Evolutionary conservation across 768 basidiomycete species (phyloP), one percentile per base, ranked within the genome.

Genomic region (Crassisporium funariophilum): DNA sequence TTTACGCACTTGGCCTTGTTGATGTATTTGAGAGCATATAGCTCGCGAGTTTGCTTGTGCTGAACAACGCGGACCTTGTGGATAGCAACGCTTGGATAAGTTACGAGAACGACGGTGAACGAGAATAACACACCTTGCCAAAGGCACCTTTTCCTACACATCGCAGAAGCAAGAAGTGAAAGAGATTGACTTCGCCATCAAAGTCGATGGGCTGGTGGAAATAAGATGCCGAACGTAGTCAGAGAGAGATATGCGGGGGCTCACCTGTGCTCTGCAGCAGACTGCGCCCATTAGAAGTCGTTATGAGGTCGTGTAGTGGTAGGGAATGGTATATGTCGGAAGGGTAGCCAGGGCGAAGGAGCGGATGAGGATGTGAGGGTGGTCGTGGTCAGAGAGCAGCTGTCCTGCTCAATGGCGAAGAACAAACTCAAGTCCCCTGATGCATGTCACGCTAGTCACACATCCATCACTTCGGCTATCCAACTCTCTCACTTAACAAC

Each of bases 131-230:
- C 24, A 94, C 95, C 84, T 99, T 98, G 64, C 95, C 95, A 68
- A 99, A 98, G 1, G 95, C 95, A 41, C 95, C 95, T 67, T 98
- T 98, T 16, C 95, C 95, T n/a, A 99, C 95, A 55, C 92, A 95
- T 58, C 95, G 78, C 15, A 98, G 69, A 31, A 99, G 85, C 52
- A 91, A 80, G 63, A 99, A 99, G 63, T 99, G 97, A 67, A 97
- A 99, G 47, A 99, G 84, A 63, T 92, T 95, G 63, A 93, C 87
- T 52, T 95, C 92, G 54, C 89, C 91, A 57, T 95, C 92, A 63
- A 94, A 95, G 75, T 95, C 93, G 69, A 95, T 87, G 53, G 91
- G 91, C 91, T 95, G 63, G 17, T 52, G 34, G 43, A 35, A 35
- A 33, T 16, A 39, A 46, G 41, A 33, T 39, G 43, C 24, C 37